Evolutionary conservation across 768 basidiomycete species (phyloP), one percentile per base, ranked within the genome.

Genomic region (Pleurotus pulmonarius): DNA sequence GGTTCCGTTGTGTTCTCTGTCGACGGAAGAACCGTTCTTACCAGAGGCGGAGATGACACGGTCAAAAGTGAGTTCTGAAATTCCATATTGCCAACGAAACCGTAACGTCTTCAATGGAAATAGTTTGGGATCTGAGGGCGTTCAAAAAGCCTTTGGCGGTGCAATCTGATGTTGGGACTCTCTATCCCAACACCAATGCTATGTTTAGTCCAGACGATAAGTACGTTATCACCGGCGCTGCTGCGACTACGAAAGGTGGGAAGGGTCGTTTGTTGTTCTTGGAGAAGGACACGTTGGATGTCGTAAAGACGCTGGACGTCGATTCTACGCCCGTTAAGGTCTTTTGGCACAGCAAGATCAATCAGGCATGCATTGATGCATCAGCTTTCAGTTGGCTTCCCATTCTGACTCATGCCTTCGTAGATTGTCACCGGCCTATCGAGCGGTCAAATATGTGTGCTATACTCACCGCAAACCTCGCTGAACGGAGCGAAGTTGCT

Each of bases 291-390:
- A 80, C 78, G 39, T 72, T 97, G 44, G 85, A 86, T 58, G 79
- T 86, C 47, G 83, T 76, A 53, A 88, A 87, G 71, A 77, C 79
- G 43, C 63, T 93, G 44, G 82, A 79, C 56, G 82, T 90, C 63
- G 86, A 86, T 44, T 79, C 86, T 22, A 90, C 86, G 37, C 94
- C 97, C 8, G 91, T 99, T 56, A 90, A 87, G 65, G 91, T 98
- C 2, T 72, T 81, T 24, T 99, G 97, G 97, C 97, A 98, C 74
- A 84, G 92, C 5, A 92, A 91, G 72, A 98, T 99, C 78, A 99
- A 99, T 75, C 93, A 97, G 81, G 92, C 90, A 60, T 63, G 86
- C 67, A 47, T 44, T 55, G 20, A 39, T 61, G 43, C 63, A 26
- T 51, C 58, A 51, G 40, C 44, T 59, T 57, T 59, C 61, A 56